Base-by-base conservation (phyloP, 2,329 filamentous ascomycete species). In the Fusarium scirpi region DNA sequence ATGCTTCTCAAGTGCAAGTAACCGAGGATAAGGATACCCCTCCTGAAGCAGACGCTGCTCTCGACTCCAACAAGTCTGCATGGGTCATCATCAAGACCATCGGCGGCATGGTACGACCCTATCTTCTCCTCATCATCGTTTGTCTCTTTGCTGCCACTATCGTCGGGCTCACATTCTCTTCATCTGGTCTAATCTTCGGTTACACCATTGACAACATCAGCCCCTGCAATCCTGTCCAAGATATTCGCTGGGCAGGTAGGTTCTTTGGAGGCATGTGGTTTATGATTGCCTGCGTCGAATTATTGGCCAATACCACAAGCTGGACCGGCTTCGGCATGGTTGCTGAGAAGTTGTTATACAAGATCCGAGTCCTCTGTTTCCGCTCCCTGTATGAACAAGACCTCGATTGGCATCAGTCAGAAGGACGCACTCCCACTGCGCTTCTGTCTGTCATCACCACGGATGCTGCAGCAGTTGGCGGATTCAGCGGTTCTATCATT, bases 321-420 rank as follows among this genome's bases (percentile, higher is more conserved):
- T 85, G 84, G 78, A 83, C 82, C 2, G 79, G 80, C 25, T 87
- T 88, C 81, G 79, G 81, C 10, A 77, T 77, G 32, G 67, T 81
- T 11, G 87, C 90, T 1, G 90, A 93, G 76, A 87, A 90, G 67
- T 80, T 92, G 2, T 82, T 93, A 3, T 90, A 89, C 76, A 86
- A 83, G 46, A 85, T 91, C 12, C 85, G 90, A 55, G 85, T 91
- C 4, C 78, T 91, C 2, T 90, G 89, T 0, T 87, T 93, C 75
- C 85, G 89, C 4, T 88, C 90, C 0, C 79, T 93, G 2, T 85
- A 92, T 53, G 83, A 88, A 62, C 90, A 92, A 78, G 88, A 90
- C 65, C 80, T 92, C 49, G 85, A 91, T 63, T 94, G 91, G 91
- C 91, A 93, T 73, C 88, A 92, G 74, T 89, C 89, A 0, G 84